Evolutionary conservation across 768 basidiomycete species (phyloP), one percentile per base, ranked within the genome.

Genomic region (Russula earlei): DNA sequence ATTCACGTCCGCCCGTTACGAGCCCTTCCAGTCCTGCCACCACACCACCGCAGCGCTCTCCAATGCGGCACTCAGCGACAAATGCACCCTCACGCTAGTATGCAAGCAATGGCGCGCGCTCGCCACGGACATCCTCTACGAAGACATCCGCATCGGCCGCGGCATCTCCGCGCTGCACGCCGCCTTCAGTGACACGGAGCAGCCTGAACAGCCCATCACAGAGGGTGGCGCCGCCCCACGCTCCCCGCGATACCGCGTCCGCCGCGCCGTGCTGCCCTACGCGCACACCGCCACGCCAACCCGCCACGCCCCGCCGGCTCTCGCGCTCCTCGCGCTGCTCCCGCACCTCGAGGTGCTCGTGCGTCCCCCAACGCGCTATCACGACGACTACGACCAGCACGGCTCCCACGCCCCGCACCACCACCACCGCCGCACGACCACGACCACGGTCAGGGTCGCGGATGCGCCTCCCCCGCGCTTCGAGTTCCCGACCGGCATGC

Each of bases 241-340:
- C 37, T 31, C 15, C 14, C 45, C 27, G 6, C 36, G 49, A 4
- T 15, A 52, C n/a, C 48, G 54, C 36, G 60, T 59, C 25, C 58
- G 57, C 22, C 60, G 60, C 47, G 54, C 42, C 15, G 58, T 59
- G 33, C 50, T 62, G n/a, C 54, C 60, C 19, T 62, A 62, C 34
- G 15, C 50, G 1, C 15, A 27, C 20, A 55, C 60, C 17, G 40
- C 41, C 22, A 59, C 53, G 6, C 57, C 57, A 11, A 59, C 58
- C 1, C 6, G 4, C 10, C 25, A 31, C 10, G 4, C 53, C 15
- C 49, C 49, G 6, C 60, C 50, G 5, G 57, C 58, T 5, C 38
- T 61, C 19, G 41, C 33, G 1, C 42, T 61, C 29, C 57, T 61
- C 40, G 36, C 20, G 8, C 57, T 40, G 49, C 49, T 52, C 40